Evolutionary conservation across 2,329 filamentous ascomycete genomes (phyloP).

Genomic region (Scedosporium apiospermum): DNA sequence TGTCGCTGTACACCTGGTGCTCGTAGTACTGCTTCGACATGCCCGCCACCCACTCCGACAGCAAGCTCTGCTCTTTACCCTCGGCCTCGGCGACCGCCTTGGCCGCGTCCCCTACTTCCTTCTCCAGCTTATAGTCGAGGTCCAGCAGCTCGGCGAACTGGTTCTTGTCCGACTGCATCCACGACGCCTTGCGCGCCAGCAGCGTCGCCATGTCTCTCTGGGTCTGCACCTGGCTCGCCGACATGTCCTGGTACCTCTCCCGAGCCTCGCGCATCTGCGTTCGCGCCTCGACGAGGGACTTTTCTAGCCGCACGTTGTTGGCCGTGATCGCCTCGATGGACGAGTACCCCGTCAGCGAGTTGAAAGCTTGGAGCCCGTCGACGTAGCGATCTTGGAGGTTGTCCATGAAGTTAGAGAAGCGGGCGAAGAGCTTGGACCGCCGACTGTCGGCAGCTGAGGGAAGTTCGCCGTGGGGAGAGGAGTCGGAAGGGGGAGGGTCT

Average conservation of each 20-base stretch:
- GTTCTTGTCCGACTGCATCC: constrained; percentile 80
- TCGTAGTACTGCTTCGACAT: constrained; percentile 94
- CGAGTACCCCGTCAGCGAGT: constrained; percentile 89
- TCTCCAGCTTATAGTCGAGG: constrained; percentile 86
- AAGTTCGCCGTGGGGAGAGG: not conserved
- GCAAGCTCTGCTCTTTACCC: constrained; percentile 67
- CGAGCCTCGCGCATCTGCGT: constrained; percentile 61
- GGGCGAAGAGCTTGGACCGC: constrained; percentile 5
- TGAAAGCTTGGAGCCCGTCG: constrained; percentile 77
- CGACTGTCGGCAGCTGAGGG: constrained; percentile 6
- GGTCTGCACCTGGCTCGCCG: constrained; percentile 72
- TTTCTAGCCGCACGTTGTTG: constrained; percentile 62
- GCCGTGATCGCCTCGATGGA: constrained; percentile 79
- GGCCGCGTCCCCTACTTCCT: constrained; percentile 64
- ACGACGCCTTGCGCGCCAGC: constrained; percentile 86
- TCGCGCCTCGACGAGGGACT: constrained; percentile 49
- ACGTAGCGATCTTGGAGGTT: constrained; percentile 77
- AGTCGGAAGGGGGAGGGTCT: not conserved
- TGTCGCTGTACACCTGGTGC: constrained; percentile 98
- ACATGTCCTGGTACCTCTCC: constrained; percentile 70
- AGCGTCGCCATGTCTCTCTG: constrained; percentile 94
- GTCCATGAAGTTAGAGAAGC: constrained; percentile 72
- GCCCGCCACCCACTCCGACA: constrained; percentile 64
- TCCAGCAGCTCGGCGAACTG: constrained; percentile 90
- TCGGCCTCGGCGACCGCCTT: constrained; percentile 67